Percentiles rank a stretch among this genome's conserved stretches.
Conservation (phyloP, 805 yeast genomes). For the Nakazawaea peltata region DNA sequence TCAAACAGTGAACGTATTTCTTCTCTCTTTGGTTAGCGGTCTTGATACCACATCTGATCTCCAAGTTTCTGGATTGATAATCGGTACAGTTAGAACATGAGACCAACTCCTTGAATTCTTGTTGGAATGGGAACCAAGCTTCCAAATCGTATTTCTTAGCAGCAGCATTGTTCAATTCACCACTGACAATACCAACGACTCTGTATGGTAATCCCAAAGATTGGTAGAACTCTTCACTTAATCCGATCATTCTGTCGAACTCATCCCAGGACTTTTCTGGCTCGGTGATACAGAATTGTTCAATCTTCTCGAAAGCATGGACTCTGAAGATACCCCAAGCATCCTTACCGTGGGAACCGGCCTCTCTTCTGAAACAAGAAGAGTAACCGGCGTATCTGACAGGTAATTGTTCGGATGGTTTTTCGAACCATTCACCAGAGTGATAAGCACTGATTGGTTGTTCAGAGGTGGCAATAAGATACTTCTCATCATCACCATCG, state of each 20-base stretch:
- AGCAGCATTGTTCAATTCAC: constrained; percentile 98
- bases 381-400: constrained; percentile 96
- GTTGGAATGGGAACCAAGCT: constrained; percentile 99
- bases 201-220: constrained; percentile 91
- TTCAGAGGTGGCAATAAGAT: constrained; percentile 96
- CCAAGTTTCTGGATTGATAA: constrained; percentile 97
- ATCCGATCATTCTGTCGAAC: constrained; percentile 90
- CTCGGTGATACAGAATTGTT: constrained; percentile 92
- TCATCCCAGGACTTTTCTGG: constrained; percentile 98
- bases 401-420: constrained; percentile 94
- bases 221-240: constrained; percentile 89
- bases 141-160: constrained; percentile 98
- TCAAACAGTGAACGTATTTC: constrained; percentile 97
- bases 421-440: constrained; percentile 96
- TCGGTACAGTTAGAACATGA: constrained; percentile 99
- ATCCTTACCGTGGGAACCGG: constrained; percentile 98
- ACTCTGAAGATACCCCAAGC: constrained; percentile 99
- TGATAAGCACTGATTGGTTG: constrained; percentile 99
- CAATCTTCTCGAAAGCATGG: constrained; percentile 96
- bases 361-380: constrained; percentile 98
- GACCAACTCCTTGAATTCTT: constrained; percentile 96
- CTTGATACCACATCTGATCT: constrained; percentile 97
- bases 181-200: constrained; percentile 96
- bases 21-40: constrained; percentile 91
- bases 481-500: constrained; percentile 97